These are phyloP conservation scores for Candolleomyces efflorescens DNA, from an alignment of 768 basidiomycete genomes.

Conservation along the genomic window DNA sequence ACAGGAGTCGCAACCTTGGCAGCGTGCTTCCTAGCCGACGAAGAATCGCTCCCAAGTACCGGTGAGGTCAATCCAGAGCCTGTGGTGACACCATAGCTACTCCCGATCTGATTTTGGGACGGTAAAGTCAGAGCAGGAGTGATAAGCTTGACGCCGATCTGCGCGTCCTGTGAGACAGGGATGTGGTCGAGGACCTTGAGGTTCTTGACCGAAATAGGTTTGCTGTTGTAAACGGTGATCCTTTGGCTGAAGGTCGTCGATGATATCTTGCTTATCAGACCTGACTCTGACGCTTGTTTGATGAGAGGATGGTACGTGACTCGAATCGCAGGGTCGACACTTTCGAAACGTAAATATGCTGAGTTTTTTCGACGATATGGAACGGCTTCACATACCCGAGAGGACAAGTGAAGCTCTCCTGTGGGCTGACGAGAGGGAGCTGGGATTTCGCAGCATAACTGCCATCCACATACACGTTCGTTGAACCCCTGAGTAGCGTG, in stretches of 20 bases:
- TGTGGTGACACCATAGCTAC: not conserved
- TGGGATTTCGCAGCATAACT: slow-evolving; percentile 39
- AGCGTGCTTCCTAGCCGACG: slow-evolving; percentile 9
- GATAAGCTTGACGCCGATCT: slow-evolving; percentile 38
- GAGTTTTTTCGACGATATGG: not conserved
- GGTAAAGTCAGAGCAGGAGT: slow-evolving; percentile 21
- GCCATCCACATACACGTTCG: slow-evolving; percentile 48
- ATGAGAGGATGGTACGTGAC: slow-evolving; percentile 34
- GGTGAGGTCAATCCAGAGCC: not conserved
- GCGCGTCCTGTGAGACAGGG: slow-evolving; percentile 33
- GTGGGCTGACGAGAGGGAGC: slow-evolving; percentile 31
- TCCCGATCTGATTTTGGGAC: not conserved
- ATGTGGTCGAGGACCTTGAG: slow-evolving; percentile 38
- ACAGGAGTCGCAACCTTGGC: slow-evolving; percentile 15
- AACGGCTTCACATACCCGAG: slow-evolving; percentile 30
- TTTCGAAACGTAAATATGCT: slow-evolving; percentile 15
- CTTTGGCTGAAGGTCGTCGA: slow-evolving; percentile 30
- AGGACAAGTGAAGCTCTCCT: slow-evolving; percentile 34
- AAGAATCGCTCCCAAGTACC: not conserved
- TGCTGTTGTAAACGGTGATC: slow-evolving; percentile 38
- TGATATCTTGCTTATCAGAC: slow-evolving; percentile 31
- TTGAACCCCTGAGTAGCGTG: slow-evolving; percentile 37
- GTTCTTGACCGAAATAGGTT: slow-evolving; percentile 22
- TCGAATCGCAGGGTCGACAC: slow-evolving; percentile 34
- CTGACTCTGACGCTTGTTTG: slow-evolving; percentile 28